Evolutionary conservation across 2,329 filamentous ascomycete species (phyloP).

Genomic region (Ramularia collo-cygni): DNA sequence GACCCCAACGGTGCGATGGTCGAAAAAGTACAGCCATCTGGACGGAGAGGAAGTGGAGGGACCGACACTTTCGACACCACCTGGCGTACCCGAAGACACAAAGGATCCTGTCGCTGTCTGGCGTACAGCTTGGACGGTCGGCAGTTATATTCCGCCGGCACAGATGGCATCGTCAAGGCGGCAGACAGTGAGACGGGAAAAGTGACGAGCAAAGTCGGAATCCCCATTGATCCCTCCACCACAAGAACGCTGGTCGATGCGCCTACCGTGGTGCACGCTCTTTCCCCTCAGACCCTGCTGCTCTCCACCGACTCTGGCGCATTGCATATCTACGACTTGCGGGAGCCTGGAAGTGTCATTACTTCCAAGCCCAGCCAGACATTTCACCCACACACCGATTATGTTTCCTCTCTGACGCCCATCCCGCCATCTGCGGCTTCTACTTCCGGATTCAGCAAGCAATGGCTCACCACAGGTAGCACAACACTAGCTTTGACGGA

Average conservation of each 20-base stretch:
- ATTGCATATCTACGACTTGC: constrained; percentile 80
- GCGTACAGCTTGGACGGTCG: constrained; percentile 72
- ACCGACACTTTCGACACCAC: constrained; percentile 70
- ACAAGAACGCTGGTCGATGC: constrained; percentile 51
- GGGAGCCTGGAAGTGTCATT: constrained; percentile 44
- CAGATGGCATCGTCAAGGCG: constrained; percentile 57
- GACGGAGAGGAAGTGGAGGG: constrained; percentile 47
- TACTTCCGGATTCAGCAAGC: constrained; percentile 84
- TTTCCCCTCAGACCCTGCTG: constrained; percentile 82
- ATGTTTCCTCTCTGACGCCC: constrained; percentile 79
- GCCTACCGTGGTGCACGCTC: constrained; percentile 73
- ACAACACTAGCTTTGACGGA: constrained; percentile 89
- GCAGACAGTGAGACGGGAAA: constrained; percentile 53
- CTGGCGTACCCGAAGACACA: constrained; percentile 86
- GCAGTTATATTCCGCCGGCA: constrained; percentile 55
- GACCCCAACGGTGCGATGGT: constrained; percentile 42
- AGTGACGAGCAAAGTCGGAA: constrained; percentile 73
- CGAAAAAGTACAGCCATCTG: constrained; percentile 11
- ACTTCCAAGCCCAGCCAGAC: constrained; percentile 65
- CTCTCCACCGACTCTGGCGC: constrained; percentile 86
- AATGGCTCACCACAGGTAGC: constrained; percentile 90
- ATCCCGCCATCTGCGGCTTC: constrained; percentile 73
- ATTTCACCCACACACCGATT: constrained; percentile 83
- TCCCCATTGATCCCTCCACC: constrained; percentile 51
- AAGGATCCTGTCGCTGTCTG: constrained; percentile 82